These are phyloP conservation scores for Coemansia sp. DNA, from an alignment of 192 early-diverging fungal species.

Conservation along the genomic window DNA sequence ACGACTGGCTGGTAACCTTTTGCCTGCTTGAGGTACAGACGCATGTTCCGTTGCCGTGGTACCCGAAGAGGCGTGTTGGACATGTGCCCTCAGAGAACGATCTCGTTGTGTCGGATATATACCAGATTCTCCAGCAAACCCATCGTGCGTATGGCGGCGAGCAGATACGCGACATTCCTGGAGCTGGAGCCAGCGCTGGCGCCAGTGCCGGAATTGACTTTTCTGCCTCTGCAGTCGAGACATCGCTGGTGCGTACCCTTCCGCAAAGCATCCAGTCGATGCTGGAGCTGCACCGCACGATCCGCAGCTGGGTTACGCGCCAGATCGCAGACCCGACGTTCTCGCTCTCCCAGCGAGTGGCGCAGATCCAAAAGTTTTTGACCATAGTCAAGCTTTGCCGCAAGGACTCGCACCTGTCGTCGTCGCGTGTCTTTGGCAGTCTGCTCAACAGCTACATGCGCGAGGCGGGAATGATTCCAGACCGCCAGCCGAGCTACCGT, in stretches of 20 bases:
- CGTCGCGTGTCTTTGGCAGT: conserved; percentile 47
- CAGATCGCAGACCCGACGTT: conserved; percentile 58
- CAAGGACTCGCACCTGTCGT: conserved; percentile 35
- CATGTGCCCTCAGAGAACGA: conserved; percentile 59
- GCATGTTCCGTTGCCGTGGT: conserved; percentile 53
- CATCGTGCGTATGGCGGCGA: conserved; percentile 30
- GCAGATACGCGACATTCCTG: conserved; percentile 19
- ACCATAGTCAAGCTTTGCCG: conserved; percentile 61
- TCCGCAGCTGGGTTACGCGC: conserved; percentile 67
- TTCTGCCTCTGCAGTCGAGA: conserved; percentile 49
- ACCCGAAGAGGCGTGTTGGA: conserved; percentile 46
- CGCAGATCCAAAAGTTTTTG: conserved; percentile 62
- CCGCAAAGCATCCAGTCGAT: conserved; percentile 68
- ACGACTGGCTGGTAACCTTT: conserved; percentile 56
- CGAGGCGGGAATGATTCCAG: conserved; percentile 50
- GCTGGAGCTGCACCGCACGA: conserved; percentile 64
- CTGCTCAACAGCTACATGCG: conserved; percentile 55
- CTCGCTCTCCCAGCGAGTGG: conserved; percentile 55
- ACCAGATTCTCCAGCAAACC: conserved; percentile 62
- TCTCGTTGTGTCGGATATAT: conserved; percentile 64
- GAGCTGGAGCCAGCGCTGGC: conserved; percentile 9
- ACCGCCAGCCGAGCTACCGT: conserved; percentile 51
- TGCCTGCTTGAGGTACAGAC: conserved; percentile 55
- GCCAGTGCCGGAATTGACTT: conserved; percentile 4
- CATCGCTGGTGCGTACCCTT: conserved; percentile 58